A percentile compares a stretch with the other conserved stretches of the same genome.
Conservation (phyloP, 129 eudicot genomes). For the Dittrichia graveolens region DNA sequence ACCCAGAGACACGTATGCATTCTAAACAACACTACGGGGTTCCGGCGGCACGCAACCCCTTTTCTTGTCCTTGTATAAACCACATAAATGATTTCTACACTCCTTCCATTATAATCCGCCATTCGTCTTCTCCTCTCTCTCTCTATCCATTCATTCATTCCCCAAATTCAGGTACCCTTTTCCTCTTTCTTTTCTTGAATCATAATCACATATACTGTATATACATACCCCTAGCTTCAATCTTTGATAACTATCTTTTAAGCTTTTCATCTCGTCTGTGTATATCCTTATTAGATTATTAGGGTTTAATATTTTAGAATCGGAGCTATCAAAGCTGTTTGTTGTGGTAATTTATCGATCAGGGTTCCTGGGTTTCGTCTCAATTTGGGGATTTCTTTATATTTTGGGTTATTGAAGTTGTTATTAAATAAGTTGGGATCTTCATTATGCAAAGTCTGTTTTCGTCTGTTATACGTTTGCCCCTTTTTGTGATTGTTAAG, state of each 20-base stretch:
- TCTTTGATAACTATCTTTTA: background rate
- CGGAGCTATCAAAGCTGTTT: background rate
- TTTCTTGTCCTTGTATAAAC: conserved; percentile 34
- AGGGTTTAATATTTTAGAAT: background rate
- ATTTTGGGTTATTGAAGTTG: conserved; percentile 27
- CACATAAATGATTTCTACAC: conserved; percentile 29
- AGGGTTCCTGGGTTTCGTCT: conserved; percentile 33
- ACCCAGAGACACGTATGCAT: conserved; percentile 35
- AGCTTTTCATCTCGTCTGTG: background rate
- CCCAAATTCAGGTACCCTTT: conserved; percentile 20
- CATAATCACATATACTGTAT: conserved; percentile 17
- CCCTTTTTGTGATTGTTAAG: conserved; percentile 23
- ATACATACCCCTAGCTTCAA: conserved; percentile 20
- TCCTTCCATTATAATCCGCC: background rate
- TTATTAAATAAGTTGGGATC: conserved; percentile 45
- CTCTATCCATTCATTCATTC: conserved; percentile 8
- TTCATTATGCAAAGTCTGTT: conserved; percentile 28
- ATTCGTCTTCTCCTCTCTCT: conserved; percentile 14
- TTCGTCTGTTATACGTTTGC: conserved; percentile 20
- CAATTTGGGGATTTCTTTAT: conserved; percentile 4
- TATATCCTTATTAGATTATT: conserved; percentile 14
- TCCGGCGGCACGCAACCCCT: conserved; percentile 32
- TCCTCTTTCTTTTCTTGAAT: conserved; percentile 9
- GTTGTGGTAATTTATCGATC: conserved; percentile 7
- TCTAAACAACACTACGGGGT: conserved; percentile 19